These are phyloP conservation scores for Lolium multiflorum DNA, from an alignment of 176 grass and related monocot species.

Conservation along the genomic window DNA sequence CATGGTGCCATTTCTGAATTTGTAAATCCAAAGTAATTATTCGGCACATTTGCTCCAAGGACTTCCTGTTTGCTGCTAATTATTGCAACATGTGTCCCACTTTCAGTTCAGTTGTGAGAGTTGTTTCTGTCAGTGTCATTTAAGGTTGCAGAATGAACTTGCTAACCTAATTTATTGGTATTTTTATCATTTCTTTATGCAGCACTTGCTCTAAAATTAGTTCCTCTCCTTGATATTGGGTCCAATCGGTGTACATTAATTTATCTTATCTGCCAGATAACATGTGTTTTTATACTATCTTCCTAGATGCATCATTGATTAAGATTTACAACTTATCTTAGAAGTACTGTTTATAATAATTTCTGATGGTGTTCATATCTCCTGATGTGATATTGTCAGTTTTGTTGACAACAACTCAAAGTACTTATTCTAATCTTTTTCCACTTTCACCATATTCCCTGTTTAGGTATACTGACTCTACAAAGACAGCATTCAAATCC, in stretches of 20 bases:
- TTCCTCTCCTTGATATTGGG: neutral
- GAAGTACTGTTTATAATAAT: conserved; percentile 5
- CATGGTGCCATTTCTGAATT: conserved; percentile 90
- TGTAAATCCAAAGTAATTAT: conserved; percentile 95
- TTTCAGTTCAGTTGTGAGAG: neutral
- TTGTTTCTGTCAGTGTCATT: conserved; percentile 12
- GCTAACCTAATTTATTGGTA: conserved; percentile 20
- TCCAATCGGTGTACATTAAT: neutral
- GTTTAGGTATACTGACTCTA: conserved; percentile 83
- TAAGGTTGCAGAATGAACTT: neutral
- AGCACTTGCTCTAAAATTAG: conserved; percentile 6
- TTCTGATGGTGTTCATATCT: neutral
- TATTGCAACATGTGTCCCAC: neutral
- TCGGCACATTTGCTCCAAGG: conserved; percentile 1
- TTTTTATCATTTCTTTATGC: neutral
- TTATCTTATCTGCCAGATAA: neutral
- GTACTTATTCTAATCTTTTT: neutral
- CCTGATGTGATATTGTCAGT: neutral
- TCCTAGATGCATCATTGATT: neutral
- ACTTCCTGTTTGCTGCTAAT: neutral
- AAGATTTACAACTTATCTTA: neutral
- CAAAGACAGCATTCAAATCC: conserved; percentile 89
- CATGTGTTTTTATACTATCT: neutral
- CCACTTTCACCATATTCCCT: conserved; percentile 24
- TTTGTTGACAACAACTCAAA: neutral